Evolutionary conservation across 2,329 filamentous ascomycete genomes (phyloP).

Genomic region (Hymenoscyphus scutula): DNA sequence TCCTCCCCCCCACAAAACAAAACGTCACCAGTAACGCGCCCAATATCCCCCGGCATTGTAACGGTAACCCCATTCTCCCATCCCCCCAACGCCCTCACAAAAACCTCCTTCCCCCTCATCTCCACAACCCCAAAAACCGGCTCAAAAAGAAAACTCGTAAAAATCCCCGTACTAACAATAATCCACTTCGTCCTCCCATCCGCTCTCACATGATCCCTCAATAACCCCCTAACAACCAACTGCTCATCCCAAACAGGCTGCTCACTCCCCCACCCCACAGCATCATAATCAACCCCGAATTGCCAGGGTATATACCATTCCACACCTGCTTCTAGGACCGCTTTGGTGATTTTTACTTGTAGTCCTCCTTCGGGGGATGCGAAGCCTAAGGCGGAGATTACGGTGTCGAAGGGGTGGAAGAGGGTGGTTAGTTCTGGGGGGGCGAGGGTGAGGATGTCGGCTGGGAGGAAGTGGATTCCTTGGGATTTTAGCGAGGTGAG

Average conservation of each 20-base stretch:
- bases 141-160: constrained; percentile 68
- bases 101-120: constrained; percentile 45
- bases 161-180: constrained; percentile 67
- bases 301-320: constrained; percentile 67
- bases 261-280: constrained; percentile 54
- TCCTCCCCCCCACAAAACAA: constrained; percentile 42
- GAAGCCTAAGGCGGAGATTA: constrained; percentile 64
- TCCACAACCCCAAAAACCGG: constrained; percentile 62
- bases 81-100: constrained; percentile 53
- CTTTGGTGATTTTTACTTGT: constrained; percentile 56
- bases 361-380: constrained; percentile 48
- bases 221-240: constrained; percentile 52
- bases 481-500: constrained; percentile 34
- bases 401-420: constrained; percentile 49
- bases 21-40: constrained; percentile 55
- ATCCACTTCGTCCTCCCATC: constrained; percentile 51
- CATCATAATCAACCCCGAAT: constrained; percentile 70
- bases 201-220: constrained; percentile 39
- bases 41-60: constrained; percentile 64
- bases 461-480: constrained; percentile 21
- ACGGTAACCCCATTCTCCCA: constrained; percentile 63
- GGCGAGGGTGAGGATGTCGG: constrained; percentile 37
- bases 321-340: constrained; percentile 51
- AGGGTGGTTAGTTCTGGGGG: constrained; percentile 40
- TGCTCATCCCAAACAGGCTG: constrained; percentile 70